Evolutionary conservation across 768 basidiomycete genomes (phyloP), one percentile per base, ranked within the genome.

Genomic region (Boletus rufocinnamomeus): DNA sequence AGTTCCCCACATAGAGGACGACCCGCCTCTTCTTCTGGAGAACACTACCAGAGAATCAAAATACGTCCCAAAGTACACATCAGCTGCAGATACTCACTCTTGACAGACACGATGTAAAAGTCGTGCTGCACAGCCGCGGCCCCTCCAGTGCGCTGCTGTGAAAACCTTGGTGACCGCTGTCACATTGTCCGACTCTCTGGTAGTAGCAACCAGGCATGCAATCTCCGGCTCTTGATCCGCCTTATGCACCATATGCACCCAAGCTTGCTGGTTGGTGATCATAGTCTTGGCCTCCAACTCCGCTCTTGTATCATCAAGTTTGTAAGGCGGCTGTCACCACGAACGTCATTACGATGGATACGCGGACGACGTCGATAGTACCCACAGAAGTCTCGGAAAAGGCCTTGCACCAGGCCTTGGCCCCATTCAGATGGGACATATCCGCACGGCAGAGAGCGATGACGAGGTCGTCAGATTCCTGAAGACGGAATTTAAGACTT

Each of bases 121-220:
- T 4, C 81, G 77, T 63, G 82, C 82, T 0, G 90, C 90, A 62
- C 80, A 87, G 1, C 85, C 82, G 0, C 69, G 73, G 1, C 79
- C 69, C 34, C 86, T 75, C 79, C 82, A 86, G 1, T 63, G 40
- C 0, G 80, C 76, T 45, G 79, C 72, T 0, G 90, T 91, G 66
- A 77, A 87, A 0, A 91, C 89, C 69, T 92, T 92, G 48, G 86
- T 87, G 46, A 93, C 84, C 0, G 86, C 82, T 4, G 83, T 82
- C 25, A 87, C 79, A 6, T 64, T 75, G 1, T 78, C 75, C 28
- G 78, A 84, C 60, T 84, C 82, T 10, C 89, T 75, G 2, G 88
- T 89, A n/a, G 81, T 82, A 3, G 88, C 88, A 4, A 85, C 84
- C 34, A 91, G 82, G 14, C 80, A 89, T 0, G 88, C 86, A 19